A percentile compares a stretch with the other conserved stretches of the same genome.
phyloP scores from a whole-genome alignment of 2,329 filamentous ascomycete genomes.

The Fusarium heterosporum region DNA sequence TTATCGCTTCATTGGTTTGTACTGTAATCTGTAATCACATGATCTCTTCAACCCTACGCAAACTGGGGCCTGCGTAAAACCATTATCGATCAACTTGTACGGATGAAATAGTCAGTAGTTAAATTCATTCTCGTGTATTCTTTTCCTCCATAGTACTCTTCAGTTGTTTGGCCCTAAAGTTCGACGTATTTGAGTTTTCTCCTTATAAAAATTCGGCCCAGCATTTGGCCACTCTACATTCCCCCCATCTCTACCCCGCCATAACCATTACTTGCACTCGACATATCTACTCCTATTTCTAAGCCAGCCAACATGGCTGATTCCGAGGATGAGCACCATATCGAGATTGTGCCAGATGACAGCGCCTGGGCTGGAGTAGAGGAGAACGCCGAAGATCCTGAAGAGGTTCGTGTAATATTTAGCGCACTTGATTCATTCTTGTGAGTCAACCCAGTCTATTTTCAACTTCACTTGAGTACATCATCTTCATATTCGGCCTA shows the following conservation, averaged over 20 bases:
- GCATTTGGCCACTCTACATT: not conserved
- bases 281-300: constrained; percentile 18
- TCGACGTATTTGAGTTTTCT: not conserved
- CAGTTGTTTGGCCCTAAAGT: not conserved
- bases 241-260: constrained; percentile 17
- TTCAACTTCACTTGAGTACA: not conserved
- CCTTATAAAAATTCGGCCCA: not conserved
- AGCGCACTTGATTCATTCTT: constrained; percentile 87
- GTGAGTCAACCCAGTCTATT: constrained; percentile 38
- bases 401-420: constrained; percentile 84
- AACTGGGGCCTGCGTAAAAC: constrained; percentile 29
- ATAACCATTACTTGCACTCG: constrained; percentile 29
- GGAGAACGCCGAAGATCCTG: constrained; percentile 76
- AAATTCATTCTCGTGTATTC: constrained; percentile 11
- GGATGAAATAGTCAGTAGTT: not conserved
- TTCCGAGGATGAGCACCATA: constrained; percentile 37
- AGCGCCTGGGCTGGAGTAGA: constrained; percentile 70
- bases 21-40: constrained; percentile 34
- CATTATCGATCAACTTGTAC: not conserved
- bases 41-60: constrained; percentile 36
- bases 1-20: not conserved
- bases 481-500: not conserved
- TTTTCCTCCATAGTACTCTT: not conserved
- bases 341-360: constrained; percentile 49
- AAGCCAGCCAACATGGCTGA: constrained; percentile 32